Base-by-base conservation (phyloP, 1,139 yeast species). In the Hanseniaspora uvarum region DNA sequence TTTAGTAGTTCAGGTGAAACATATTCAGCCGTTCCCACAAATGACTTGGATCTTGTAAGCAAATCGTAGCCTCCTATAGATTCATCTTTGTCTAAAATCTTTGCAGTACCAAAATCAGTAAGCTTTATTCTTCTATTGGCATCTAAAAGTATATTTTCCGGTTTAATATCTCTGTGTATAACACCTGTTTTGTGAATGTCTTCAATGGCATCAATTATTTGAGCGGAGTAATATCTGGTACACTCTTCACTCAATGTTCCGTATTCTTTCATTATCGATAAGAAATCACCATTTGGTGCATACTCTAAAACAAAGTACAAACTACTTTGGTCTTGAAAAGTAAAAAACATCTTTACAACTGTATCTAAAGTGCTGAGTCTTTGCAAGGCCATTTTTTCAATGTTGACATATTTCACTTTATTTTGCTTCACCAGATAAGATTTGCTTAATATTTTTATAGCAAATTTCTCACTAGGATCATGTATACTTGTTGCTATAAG, bases 31-130 rank as follows among this genome's bases (percentile, higher is more conserved):
- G 81, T 77, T 16, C 92, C 92, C 30, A 83, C 89, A 67, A 83
- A 83, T 0, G 97, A 89, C 56, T 81, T 87, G 7, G 94, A 86
- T 52, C 87, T 76, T 12, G 80, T 73, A 57, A 80, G 79, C 18
- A 71, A 63, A n/a, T 79, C 83, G 62, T 77, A 81, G 44, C 71
- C 73, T 60, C 70, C 60, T 38, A 67, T 73, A n/a, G n/a, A n/a
- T 47, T 75, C 75, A 1, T n/a, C 47, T 26, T 66, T 69, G 12
- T 74, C 81, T 52, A 92, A 69, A 34, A 94, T 70, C 66, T 88
- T 89, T 1, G 98, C 98, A 1, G 98, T 94, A 26, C 99, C 99
- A 68, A 94, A 94, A 69, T 94, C 99, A n/a, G 98, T 92, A 55
- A 94, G 78, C 67, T 88, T 88, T 56, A 92, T 74, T 59, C 86